A percentile compares a stretch with the other conserved stretches of the same genome.
Conservation (phyloP, 2,329 filamentous ascomycete genomes). For the Diplodia sapinea region DNA sequence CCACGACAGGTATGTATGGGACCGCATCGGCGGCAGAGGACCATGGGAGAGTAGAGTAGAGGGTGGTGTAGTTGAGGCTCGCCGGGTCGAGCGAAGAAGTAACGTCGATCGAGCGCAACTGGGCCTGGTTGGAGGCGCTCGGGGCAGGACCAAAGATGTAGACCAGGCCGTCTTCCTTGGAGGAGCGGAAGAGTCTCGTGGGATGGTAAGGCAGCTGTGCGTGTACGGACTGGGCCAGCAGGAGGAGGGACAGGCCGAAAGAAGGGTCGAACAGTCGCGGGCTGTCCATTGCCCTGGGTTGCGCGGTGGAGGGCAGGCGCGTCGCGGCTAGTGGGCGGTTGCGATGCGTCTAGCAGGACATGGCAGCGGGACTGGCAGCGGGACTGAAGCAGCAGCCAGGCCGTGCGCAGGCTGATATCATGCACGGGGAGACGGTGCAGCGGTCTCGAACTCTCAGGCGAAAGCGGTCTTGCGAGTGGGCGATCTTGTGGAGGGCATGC, state of each 20-base stretch:
- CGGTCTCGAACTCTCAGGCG: conserved; percentile 4
- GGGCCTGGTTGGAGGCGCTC: conserved; percentile 49
- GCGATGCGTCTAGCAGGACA: conserved; percentile 25
- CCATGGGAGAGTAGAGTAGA: conserved; percentile 69
- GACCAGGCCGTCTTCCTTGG: conserved; percentile 60
- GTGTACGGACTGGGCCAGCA: conserved; percentile 29
- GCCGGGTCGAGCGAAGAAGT: conserved; percentile 62
- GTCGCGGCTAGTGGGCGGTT: conserved; percentile 2
- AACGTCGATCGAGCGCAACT: conserved; percentile 70
- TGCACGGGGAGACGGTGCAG: background rate
- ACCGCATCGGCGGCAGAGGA: conserved; percentile 56
- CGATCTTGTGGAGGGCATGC: conserved; percentile 5
- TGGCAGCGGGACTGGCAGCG: conserved; percentile 8
- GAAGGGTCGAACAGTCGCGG: background rate
- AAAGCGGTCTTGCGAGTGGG: background rate
- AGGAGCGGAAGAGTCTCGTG: conserved; percentile 69
- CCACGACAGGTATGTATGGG: conserved; percentile 71
- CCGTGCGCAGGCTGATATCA: conserved; percentile 19
- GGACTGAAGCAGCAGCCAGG: background rate
- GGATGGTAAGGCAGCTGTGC: conserved; percentile 75
- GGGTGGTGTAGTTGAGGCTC: conserved; percentile 50
- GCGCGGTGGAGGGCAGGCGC: conserved; percentile 1
- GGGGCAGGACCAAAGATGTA: conserved; percentile 72
- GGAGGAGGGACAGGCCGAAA: conserved; percentile 13
- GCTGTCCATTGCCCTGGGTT: conserved; percentile 20